A percentile compares a stretch with the other conserved stretches of the same genome.
Evolutionary conservation across 2,329 filamentous ascomycete genomes (phyloP).

Genomic region (Nothophoma quercina): DNA sequence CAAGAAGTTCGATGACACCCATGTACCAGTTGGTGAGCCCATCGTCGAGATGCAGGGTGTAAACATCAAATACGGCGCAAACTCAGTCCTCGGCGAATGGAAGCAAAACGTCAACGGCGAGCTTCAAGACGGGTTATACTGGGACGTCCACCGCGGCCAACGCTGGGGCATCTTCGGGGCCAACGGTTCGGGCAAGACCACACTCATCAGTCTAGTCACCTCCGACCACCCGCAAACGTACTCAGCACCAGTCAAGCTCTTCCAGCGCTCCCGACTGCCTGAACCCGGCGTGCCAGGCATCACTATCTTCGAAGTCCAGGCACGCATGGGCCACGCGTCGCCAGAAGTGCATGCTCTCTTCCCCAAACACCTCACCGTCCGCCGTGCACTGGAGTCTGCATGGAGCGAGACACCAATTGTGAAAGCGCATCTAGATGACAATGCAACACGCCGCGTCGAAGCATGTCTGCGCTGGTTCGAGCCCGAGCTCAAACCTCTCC

Average conservation of each 20-base stretch:
- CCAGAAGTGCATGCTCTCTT: constrained; percentile 96
- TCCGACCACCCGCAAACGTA: constrained; percentile 97
- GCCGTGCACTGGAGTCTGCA: constrained; percentile 80
- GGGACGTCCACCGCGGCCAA: constrained; percentile 83
- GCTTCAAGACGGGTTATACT: constrained; percentile 71
- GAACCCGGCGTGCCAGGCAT: constrained; percentile 75
- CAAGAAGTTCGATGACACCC: constrained; percentile 28
- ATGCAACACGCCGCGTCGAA: constrained; percentile 68
- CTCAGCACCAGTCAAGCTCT: constrained; percentile 83
- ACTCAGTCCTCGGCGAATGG: constrained; percentile 84
- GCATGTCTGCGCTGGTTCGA: constrained; percentile 79
- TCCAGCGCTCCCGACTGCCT: constrained; percentile 82
- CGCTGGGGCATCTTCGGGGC: constrained; percentile 93
- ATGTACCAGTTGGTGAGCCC: constrained; percentile 63
- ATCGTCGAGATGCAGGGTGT: constrained; percentile 90
- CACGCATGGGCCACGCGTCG: constrained; percentile 88
- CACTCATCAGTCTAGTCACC: constrained; percentile 87
- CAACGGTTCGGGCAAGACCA: constrained; percentile 96
- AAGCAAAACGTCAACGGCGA: constrained; percentile 62
- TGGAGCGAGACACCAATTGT: constrained; percentile 89
- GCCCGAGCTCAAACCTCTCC: constrained; percentile 71
- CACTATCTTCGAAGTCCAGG: constrained; percentile 91
- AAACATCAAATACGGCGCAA: constrained; percentile 79
- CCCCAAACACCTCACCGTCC: constrained; percentile 76
- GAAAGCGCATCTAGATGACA: constrained; percentile 68